Base-by-base conservation (phyloP, 306 rosid species). In the Hippophae tibetana region DNA sequence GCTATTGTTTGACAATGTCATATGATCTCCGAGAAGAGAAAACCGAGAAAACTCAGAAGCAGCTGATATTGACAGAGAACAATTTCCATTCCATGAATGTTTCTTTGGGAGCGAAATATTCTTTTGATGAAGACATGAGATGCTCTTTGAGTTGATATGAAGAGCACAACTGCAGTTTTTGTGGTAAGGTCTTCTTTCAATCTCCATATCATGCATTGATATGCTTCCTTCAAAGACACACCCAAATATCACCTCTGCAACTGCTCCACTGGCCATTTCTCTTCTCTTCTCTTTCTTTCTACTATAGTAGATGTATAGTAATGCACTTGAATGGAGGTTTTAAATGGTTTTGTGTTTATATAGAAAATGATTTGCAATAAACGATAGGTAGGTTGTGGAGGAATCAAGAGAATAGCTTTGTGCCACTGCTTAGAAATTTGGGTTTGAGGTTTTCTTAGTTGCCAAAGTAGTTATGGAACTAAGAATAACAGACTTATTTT, bases 151-250 rank as follows among this genome's bases (percentile, higher is more conserved):
- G 26, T 70, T 58, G 57, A 67, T 68, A 6, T 71, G 71, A 6
- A 71, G 72, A 7, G 73, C 67, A n/a, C 76, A 76, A 6, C 54
- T 23, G 48, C 81, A 76, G 62, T 69, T 68, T 25, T 69, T 69
- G 50, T 77, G 93, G 76, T 82, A 86, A 26, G 97, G 97, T 65
- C 95, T 81, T 54, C 93, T 8, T 51, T 80, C 83, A 43, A 76
- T 67, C 51, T 73, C 83, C 13, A 25, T 79, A 60, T 84, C 89
- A 43, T 66, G 63, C 70, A 74, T 38, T 49, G 87, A 76, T 41
- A 83, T 56, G 52, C 87, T 73, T 74, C 79, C 92, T 75, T 77
- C 76, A 71, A 72, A 82, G 13, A 84, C 84, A 60, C 76, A 60
- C 65, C 57, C 53, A 61, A 74, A 52, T 68, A 78, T 56, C 75